Evolutionary conservation across 2,329 filamentous ascomycete genomes (phyloP).

Genomic region (Claviceps africana): DNA sequence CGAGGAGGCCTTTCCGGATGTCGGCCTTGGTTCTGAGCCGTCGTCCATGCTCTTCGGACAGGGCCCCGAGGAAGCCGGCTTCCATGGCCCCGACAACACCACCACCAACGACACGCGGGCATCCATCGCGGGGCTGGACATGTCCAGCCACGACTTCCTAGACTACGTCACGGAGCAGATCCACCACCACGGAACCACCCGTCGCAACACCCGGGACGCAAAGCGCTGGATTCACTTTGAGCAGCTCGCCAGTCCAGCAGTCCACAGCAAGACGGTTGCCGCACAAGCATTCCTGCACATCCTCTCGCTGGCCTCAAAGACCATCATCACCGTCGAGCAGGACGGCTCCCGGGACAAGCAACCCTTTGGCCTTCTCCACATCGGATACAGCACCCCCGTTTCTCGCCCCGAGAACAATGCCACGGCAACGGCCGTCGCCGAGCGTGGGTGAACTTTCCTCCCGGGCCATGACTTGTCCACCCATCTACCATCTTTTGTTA

Average conservation of each 20-base stretch:
- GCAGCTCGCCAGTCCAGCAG: constrained; percentile 46
- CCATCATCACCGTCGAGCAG: constrained; percentile 49
- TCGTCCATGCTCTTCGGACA: constrained; percentile 17
- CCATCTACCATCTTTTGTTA: no score
- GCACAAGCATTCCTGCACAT: constrained; percentile 66
- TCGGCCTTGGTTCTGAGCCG: constrained; percentile 20
- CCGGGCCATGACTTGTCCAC: no score
- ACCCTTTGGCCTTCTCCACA: constrained; percentile 31
- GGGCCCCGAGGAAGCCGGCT: constrained; percentile 6
- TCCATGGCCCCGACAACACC: constrained; percentile 11
- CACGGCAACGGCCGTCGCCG: no score
- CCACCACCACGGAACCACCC: constrained; percentile 18
- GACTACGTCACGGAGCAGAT: constrained; percentile 25
- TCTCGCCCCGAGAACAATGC: no score
- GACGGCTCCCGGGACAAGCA: constrained; percentile 20
- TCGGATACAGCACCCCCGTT: neutral
- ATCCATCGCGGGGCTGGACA: constrained; percentile 26
- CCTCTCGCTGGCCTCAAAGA: constrained; percentile 55
- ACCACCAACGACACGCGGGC: constrained; percentile 18
- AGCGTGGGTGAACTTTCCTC: neutral
- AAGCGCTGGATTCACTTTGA: constrained; percentile 49
- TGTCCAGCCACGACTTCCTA: constrained; percentile 32
- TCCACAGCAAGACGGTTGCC: constrained; percentile 45
- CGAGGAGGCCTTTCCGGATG: constrained; percentile 18
- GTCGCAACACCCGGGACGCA: constrained; percentile 19